Evolutionary conservation across 148 eudicot genomes (phyloP).

Genomic region (Rhododendron molle): DNA sequence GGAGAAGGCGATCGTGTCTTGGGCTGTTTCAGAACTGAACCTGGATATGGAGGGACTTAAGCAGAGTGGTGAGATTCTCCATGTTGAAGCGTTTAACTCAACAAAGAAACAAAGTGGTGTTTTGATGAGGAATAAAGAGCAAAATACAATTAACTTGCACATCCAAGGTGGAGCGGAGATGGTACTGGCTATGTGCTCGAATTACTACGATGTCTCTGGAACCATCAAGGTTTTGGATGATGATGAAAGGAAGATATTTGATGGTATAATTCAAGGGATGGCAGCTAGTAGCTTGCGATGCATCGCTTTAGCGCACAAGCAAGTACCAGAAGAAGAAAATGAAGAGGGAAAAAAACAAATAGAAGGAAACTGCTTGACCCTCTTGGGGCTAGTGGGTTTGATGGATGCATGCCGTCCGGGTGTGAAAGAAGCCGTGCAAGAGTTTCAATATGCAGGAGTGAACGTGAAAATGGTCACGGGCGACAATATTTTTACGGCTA

Average conservation of each 20-base stretch:
- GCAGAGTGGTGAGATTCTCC: constrained; percentile 3
- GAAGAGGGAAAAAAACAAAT: neutral
- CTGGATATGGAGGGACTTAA: constrained; percentile 14
- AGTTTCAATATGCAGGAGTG: constrained; percentile 7
- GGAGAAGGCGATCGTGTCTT: constrained; percentile 6
- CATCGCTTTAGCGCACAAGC: constrained; percentile 21
- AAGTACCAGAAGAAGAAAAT: neutral
- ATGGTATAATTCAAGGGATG: constrained; percentile 14
- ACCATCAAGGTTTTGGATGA: neutral
- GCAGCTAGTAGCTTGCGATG: neutral
- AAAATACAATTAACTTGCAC: constrained; percentile 4
- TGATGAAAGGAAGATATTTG: neutral
- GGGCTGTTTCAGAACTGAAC: constrained; percentile 14
- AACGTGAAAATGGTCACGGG: constrained; percentile 18
- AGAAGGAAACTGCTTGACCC: neutral
- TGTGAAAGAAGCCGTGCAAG: constrained; percentile 4
- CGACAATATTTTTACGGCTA: constrained; percentile 12
- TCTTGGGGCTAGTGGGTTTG: constrained; percentile 16
- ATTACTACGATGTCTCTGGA: constrained; percentile 3
- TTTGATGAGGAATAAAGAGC: constrained; percentile 7
- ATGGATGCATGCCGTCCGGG: constrained; percentile 6
- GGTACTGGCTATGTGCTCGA: neutral
- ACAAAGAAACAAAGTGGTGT: constrained; percentile 8
- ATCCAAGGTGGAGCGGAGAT: constrained; percentile 15
- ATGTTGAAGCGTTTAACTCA: constrained; percentile 10